Evolutionary conservation across 108 stramenopile genomes (phyloP), one percentile per base, ranked within the genome.

Genomic region (Cyclotella kingstonii): DNA sequence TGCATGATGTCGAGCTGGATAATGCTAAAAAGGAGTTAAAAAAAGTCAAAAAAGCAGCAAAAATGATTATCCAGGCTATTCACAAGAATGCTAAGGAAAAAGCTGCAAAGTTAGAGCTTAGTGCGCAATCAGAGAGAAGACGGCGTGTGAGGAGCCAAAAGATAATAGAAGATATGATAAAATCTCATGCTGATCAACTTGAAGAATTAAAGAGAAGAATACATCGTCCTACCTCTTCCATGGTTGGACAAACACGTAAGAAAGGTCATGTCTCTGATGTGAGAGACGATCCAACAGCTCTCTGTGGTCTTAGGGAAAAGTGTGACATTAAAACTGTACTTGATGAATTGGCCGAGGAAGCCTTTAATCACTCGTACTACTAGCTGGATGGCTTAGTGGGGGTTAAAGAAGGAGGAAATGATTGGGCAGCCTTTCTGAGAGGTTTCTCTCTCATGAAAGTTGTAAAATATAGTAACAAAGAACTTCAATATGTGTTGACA

Each of bases 21-120:
- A 53, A 50, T 26, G 73, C 73, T 25, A 66, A 62, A 22, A 40
- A 54, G 15, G 73, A 75, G 59, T 18, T 75, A 54, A 36, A 75
- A 36, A 66, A 60, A 51, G 46, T 75, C 38, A 75, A 66, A 56
- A 75, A 55, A 33, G 73, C 65, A 5, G 73, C 73, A 18, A 75
- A 75, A 45, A 47, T 54, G 40, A 28, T 75, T 19, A 60, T 75
- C 52, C 60, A 66, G 53, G 73, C 73, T 33, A 54, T 75, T 17
- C 64, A 63, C 64, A 66, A 61, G 43, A 75, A 75, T 29, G 73
- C 53, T 9, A 63, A 75, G 53, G 65, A 61, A 11, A 66, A 75
- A 39, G 65, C 66, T 35, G 73, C 65, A 21, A 61, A 66, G 52
- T 65, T 65, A 19, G 65, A 75, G 44, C 65, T 65, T 8, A 53